Percentiles rank a stretch among this genome's conserved stretches.
Evolutionary conservation across 139 green algal species (phyloP).

Genomic region (Chlorella sp.): DNA sequence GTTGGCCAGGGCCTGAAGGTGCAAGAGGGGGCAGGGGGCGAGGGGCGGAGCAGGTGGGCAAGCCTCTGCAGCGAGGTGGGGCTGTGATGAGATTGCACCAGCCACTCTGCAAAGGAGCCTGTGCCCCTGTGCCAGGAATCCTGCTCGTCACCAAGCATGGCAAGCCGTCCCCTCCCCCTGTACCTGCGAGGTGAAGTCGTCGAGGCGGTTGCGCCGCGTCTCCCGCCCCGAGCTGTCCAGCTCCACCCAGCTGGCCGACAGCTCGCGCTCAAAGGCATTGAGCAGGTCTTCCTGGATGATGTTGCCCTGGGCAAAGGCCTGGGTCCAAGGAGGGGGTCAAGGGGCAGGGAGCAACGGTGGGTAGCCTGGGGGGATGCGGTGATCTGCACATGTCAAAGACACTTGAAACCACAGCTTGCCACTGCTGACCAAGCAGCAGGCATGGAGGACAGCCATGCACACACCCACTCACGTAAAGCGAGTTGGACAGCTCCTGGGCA

Average conservation of each 20-base stretch:
- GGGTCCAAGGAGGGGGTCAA: not conserved
- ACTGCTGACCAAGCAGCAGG: too few species aligned
- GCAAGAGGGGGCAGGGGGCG: not conserved
- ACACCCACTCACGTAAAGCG: conserved; percentile 2
- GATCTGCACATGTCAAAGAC: too few species aligned
- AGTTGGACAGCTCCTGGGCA: conserved; percentile 50
- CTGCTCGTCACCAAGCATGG: too few species aligned
- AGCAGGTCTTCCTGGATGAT: conserved; percentile 34
- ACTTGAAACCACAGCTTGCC: too few species aligned
- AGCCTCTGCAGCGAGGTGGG: too few species aligned
- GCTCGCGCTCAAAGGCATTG: conserved; percentile 24
- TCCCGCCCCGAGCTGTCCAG: not conserved
- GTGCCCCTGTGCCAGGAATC: too few species aligned
- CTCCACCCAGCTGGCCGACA: conserved; percentile 29
- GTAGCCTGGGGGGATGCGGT: too few species aligned
- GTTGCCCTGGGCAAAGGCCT: conserved; percentile 35
- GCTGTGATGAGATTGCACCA: too few species aligned
- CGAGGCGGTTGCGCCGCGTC: conserved; percentile 3
- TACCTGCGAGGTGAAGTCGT: conserved; percentile 43
- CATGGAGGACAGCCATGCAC: not conserved
- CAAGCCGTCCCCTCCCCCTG: too few species aligned
- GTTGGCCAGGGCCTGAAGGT: conserved; percentile 53
- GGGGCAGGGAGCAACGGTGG: too few species aligned
- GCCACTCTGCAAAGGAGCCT: too few species aligned
- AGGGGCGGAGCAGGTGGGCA: too few species aligned